These are phyloP conservation scores for Trapa incisa DNA, from an alignment of 345 rosid species.

Conservation along the genomic window DNA sequence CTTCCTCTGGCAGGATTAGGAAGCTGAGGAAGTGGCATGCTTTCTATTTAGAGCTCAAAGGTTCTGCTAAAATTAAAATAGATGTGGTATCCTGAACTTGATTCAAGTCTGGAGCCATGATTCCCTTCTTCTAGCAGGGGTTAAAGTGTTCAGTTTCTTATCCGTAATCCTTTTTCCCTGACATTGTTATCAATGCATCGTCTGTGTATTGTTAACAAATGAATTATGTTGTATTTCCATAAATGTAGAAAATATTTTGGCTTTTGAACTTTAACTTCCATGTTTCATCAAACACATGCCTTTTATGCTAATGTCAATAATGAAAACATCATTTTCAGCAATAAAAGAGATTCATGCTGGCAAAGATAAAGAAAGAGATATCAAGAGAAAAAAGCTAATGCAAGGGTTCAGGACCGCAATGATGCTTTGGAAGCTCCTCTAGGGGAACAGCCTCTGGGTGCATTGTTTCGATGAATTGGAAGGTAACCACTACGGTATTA, in stretches of 20 bases:
- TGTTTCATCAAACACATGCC: neutral
- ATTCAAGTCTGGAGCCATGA: conserved; percentile 24
- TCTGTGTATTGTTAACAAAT: neutral
- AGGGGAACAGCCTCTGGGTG: conserved; percentile 65
- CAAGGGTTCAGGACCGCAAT: conserved; percentile 81
- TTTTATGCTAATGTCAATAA: neutral
- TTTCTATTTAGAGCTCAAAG: conserved; percentile 21
- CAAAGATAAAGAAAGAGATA: neutral
- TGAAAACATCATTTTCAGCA: neutral
- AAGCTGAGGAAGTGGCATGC: conserved; percentile 9
- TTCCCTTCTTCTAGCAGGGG: neutral
- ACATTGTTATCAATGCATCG: neutral
- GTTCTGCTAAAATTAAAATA: conserved; percentile 42
- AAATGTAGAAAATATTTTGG: neutral
- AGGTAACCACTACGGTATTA: conserved; percentile 28
- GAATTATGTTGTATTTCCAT: neutral
- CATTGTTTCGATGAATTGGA: conserved; percentile 44
- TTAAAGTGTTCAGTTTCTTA: neutral
- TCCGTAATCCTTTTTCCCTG: neutral
- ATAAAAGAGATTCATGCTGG: neutral
- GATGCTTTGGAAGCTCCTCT: conserved; percentile 89
- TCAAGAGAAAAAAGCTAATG: conserved; percentile 1
- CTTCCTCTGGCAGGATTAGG: conserved; percentile 1
- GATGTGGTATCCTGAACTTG: conserved; percentile 52
- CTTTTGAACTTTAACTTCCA: neutral